A percentile compares a stretch with the other conserved stretches of the same genome.
phyloP scores from a whole-genome alignment of 139 green algal species.

The Tetradesmus lagerheimii region DNA sequence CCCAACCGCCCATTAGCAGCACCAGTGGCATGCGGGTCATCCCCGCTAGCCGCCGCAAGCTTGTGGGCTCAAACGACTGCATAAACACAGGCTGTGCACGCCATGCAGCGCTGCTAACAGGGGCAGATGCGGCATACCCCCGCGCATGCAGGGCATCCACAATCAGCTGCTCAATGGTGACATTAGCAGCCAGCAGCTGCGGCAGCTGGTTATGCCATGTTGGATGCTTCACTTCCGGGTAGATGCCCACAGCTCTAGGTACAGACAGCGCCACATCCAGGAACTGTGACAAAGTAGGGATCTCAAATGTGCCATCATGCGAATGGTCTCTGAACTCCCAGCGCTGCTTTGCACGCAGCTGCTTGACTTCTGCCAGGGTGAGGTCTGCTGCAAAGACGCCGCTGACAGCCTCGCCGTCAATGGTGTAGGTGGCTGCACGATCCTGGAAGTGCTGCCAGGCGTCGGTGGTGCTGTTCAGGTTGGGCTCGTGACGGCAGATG shows the following conservation, averaged over 20 bases:
- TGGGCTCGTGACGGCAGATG: constrained; percentile 77
- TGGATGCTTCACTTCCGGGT: constrained; percentile 72
- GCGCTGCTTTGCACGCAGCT: constrained; percentile 56
- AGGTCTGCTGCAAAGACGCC: constrained; percentile 68
- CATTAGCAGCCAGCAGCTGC: constrained; percentile 7
- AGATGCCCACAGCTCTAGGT: constrained; percentile 55
- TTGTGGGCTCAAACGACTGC: constrained; percentile 55
- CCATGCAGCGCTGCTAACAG: constrained; percentile 14
- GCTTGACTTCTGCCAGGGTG: constrained; percentile 66
- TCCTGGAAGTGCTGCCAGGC: constrained; percentile 55
- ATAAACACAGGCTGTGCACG: constrained; percentile 35
- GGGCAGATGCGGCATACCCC: constrained; percentile 45
- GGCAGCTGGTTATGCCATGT: constrained; percentile 58
- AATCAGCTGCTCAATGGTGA: constrained; percentile 44
- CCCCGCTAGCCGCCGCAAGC: constrained; percentile 45
- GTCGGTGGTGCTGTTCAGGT: constrained; percentile 69
- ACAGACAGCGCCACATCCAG: not conserved
- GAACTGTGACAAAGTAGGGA: constrained; percentile 46
- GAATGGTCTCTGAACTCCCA: constrained; percentile 49
- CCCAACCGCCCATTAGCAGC: constrained; percentile 52
- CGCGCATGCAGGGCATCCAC: not conserved
- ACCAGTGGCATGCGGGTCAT: constrained; percentile 56
- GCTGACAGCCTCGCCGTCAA: constrained; percentile 54
- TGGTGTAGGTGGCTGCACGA: constrained; percentile 29
- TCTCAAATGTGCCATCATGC: constrained; percentile 44